phyloP scores from a whole-genome alignment of 2,329 filamentous ascomycete genomes.

The Colletotrichum filicis region DNA sequence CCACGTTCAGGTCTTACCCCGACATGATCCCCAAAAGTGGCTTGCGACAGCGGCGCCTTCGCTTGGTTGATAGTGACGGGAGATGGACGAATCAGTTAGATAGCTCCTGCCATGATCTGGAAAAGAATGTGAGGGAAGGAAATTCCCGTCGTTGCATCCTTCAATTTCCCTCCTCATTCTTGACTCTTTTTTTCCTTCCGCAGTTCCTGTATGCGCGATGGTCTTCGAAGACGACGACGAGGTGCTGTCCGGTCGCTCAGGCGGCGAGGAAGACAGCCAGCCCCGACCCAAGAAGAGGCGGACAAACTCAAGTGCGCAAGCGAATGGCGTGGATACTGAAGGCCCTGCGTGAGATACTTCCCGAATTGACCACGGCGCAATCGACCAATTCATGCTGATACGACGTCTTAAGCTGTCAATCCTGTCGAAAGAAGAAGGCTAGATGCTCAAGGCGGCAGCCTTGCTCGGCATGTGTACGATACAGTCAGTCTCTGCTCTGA shows the following conservation, averaged over 20 bases:
- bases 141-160: not conserved
- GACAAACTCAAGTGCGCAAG: conserved; percentile 8
- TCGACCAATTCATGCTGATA: not conserved
- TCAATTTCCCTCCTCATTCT: not conserved
- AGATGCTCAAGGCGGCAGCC: conserved; percentile 55
- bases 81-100: not conserved
- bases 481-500: conserved; percentile 37
- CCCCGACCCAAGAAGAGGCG: conserved; percentile 16
- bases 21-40: not conserved
- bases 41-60: not conserved
- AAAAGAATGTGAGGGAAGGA: not conserved
- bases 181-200: no score
- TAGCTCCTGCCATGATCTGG: not conserved
- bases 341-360: conserved; percentile 4
- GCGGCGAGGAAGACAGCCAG: conserved; percentile 14
- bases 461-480: conserved; percentile 52
- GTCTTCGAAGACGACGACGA: conserved; percentile 17
- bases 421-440: conserved; percentile 57
- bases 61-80: not conserved
- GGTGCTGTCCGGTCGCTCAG: conserved; percentile 11
- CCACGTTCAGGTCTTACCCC: conserved; percentile 16
- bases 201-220: not conserved
- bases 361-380: no score
- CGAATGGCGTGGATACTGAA: conserved; percentile 1
- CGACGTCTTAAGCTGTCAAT: conserved; percentile 45